Conservation (phyloP, 2,329 filamentous ascomycete species). For the Colletotrichum truncatum region DNA sequence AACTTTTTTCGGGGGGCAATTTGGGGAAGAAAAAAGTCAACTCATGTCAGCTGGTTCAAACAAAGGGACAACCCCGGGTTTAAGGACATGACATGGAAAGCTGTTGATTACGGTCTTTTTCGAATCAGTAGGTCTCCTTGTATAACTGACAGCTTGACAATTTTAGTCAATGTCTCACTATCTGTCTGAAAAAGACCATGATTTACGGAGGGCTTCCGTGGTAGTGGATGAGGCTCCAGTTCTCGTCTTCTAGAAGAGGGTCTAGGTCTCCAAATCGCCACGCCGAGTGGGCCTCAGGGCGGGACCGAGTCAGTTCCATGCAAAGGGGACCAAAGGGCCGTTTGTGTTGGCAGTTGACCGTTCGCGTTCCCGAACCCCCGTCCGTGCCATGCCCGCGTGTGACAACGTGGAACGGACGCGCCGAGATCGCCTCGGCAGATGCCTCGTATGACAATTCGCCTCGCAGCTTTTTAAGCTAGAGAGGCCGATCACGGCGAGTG, state of each 20-base stretch:
- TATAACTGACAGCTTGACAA: no score
- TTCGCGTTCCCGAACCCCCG: background rate
- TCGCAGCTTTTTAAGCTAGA: conserved; percentile 4
- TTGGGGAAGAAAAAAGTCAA: background rate
- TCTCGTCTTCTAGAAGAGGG: background rate
- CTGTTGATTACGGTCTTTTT: no score
- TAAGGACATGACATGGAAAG: background rate
- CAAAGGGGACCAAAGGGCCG: background rate
- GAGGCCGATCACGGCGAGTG: conserved; percentile 26
- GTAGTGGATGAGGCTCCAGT: conserved; percentile 20
- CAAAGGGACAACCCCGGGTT: no score
- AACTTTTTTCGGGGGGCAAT: background rate
- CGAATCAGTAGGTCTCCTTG: no score
- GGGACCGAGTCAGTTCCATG: conserved; percentile 21
- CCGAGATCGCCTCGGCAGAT: conserved; percentile 28
- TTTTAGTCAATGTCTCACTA: background rate
- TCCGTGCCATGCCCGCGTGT: background rate
- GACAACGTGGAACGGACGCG: conserved; percentile 13
- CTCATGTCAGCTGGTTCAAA: background rate
- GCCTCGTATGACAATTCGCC: conserved; percentile 23
- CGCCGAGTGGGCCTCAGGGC: conserved; percentile 22
- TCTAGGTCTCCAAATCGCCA: conserved; percentile 22
- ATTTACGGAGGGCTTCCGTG: conserved; percentile 17
- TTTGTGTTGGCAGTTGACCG: background rate
- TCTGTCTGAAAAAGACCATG: no score